phyloP scores from a whole-genome alignment of 1,284 basidiomycete species.

The Ustilago hordei region DNA sequence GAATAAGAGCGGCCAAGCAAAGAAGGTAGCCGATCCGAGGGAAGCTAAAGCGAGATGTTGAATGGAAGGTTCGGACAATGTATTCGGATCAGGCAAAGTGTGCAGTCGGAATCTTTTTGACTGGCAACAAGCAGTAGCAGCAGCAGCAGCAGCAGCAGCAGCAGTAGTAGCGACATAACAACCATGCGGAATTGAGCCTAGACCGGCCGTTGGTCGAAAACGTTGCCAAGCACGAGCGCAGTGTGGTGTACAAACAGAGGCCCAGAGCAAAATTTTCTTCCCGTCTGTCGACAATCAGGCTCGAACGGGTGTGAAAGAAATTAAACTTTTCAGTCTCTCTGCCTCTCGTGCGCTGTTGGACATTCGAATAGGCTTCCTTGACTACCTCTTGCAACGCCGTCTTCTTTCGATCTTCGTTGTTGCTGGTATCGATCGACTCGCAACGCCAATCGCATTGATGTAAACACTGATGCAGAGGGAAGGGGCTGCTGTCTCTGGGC shows the following conservation, averaged over 20 bases:
- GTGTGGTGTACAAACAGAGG: background rate
- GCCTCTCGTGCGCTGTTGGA: background rate
- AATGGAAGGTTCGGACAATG: background rate
- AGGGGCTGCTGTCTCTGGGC: background rate
- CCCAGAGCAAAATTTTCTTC: background rate
- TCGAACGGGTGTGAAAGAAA: background rate
- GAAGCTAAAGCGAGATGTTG: conserved; percentile 4
- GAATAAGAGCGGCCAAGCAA: background rate
- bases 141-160: background rate
- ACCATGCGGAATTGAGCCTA: background rate
- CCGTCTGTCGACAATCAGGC: background rate
- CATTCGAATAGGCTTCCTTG: background rate
- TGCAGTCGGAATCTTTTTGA: conserved; percentile 12
- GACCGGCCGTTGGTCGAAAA: background rate
- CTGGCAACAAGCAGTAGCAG: conserved; percentile 2
- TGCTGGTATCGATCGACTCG: background rate
- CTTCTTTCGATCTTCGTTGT: background rate
- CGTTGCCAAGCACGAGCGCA: background rate
- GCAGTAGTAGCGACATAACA: too few species aligned
- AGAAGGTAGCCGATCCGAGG: background rate
- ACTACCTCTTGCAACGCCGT: background rate
- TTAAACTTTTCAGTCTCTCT: conserved; percentile 3
- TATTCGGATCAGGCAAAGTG: background rate
- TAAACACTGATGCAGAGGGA: background rate
- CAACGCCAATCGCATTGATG: background rate